A percentile compares a stretch with the other conserved stretches of the same genome.
Conservation (phyloP, 1,139 yeast genomes). For the Williopsis jadinii region DNA sequence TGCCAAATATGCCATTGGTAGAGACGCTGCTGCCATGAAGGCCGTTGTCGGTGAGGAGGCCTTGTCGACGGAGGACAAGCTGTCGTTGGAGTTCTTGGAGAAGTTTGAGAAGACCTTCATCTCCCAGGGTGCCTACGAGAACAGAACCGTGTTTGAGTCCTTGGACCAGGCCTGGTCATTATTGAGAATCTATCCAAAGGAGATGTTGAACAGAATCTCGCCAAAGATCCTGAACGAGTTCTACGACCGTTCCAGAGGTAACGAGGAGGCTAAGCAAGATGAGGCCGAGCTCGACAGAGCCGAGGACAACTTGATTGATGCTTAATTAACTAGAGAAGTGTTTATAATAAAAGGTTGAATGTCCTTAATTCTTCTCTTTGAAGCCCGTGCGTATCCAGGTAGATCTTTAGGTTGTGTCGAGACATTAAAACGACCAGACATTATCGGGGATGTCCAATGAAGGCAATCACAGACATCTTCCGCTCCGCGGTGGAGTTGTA, state of each 20-base stretch:
- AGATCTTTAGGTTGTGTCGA: too few species aligned
- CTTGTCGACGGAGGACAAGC: conserved; percentile 91
- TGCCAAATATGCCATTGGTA: conserved; percentile 99
- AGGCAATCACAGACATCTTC: too few species aligned
- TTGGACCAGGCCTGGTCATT: conserved; percentile 98
- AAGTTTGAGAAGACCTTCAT: conserved; percentile 95
- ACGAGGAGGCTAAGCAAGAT: conserved; percentile 46
- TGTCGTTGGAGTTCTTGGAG: conserved; percentile 93
- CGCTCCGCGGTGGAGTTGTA: too few species aligned
- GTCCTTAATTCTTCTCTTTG: too few species aligned
- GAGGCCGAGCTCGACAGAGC: conserved; percentile 32
- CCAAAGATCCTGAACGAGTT: conserved; percentile 94
- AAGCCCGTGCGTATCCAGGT: too few species aligned
- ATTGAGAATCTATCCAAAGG: conserved; percentile 97
- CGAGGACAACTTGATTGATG: conserved; percentile 24
- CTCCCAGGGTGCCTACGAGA: conserved; percentile 93
- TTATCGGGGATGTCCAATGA: too few species aligned
- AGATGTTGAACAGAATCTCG: conserved; percentile 94
- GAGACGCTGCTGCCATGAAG: conserved; percentile 99
- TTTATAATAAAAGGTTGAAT: too few species aligned
- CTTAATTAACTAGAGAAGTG: conserved; percentile 5
- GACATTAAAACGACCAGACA: too few species aligned
- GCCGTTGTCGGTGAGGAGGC: conserved; percentile 99
- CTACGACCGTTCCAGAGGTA: conserved; percentile 76
- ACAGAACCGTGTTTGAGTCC: conserved; percentile 89